Evolutionary conservation across 495 filamentous ascomycete genomes (phyloP).

Genomic region (Talaromyces borbonicus): DNA sequence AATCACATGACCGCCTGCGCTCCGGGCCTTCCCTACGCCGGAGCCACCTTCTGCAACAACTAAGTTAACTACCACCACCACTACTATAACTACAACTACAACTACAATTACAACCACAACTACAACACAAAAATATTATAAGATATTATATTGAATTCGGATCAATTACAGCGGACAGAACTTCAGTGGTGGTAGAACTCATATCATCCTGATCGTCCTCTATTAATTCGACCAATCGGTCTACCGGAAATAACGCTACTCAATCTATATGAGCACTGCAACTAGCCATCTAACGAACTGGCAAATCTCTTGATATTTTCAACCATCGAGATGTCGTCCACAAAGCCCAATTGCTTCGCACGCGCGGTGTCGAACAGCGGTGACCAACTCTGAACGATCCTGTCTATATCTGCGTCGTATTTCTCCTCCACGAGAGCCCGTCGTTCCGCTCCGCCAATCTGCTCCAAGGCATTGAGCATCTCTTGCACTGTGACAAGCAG

Average conservation of each 20-base stretch:
- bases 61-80: too few relatives aligned
- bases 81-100: too few relatives aligned
- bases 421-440: slow-evolving; percentile 54
- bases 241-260: too few relatives aligned
- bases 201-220: neutral
- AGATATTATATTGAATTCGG: too few relatives aligned
- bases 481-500: slow-evolving; percentile 62
- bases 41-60: too few relatives aligned
- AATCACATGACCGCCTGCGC: slow-evolving; percentile 40
- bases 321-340: slow-evolving; percentile 46
- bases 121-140: too few relatives aligned
- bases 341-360: slow-evolving; percentile 50
- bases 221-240: neutral
- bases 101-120: too few relatives aligned
- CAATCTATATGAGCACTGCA: too few relatives aligned
- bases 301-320: slow-evolving; percentile 48
- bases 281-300: slow-evolving; percentile 24
- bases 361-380: slow-evolving; percentile 52
- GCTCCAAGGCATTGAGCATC: slow-evolving; percentile 63
- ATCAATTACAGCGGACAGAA: too few relatives aligned
- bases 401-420: slow-evolving; percentile 54
- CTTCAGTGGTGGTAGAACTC: too few relatives aligned
- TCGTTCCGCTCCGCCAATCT: slow-evolving; percentile 59
- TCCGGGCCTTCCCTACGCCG: slow-evolving; percentile 28
- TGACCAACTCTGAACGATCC: slow-evolving; percentile 67